Conservation (phyloP, 2,329 filamentous ascomycete genomes). For the Domatiomyces globalis region DNA sequence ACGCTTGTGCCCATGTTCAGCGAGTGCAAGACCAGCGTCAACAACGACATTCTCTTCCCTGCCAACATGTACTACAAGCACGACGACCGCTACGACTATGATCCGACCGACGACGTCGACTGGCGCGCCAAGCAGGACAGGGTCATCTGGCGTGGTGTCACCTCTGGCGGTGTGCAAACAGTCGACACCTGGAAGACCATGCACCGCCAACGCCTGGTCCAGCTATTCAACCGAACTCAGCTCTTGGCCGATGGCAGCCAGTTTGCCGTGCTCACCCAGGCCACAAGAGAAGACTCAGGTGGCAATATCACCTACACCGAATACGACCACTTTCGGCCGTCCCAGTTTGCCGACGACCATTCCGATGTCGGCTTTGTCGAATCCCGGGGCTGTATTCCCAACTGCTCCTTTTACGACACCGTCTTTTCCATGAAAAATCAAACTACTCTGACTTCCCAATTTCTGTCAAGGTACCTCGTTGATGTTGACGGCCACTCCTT, state of each 20-base stretch:
- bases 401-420: constrained; percentile 26
- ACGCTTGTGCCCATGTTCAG: constrained; percentile 52
- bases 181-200: constrained; percentile 25
- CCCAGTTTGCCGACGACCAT: constrained; percentile 22
- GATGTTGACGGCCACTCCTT: constrained; percentile 30
- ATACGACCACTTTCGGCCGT: constrained; percentile 19
- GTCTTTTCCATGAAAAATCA: constrained; percentile 19
- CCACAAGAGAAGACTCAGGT: neutral
- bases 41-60: constrained; percentile 57
- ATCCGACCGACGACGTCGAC: constrained; percentile 38
- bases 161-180: constrained; percentile 46
- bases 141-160: constrained; percentile 51
- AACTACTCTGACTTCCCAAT: constrained; percentile 23
- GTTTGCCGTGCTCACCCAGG: constrained; percentile 21
- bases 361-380: constrained; percentile 28
- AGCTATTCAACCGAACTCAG: constrained; percentile 24
- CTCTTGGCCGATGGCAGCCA: constrained; percentile 14
- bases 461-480: constrained; percentile 25
- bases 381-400: constrained; percentile 25
- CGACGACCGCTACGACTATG: constrained; percentile 46
- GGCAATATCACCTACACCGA: constrained; percentile 18
- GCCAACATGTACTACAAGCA: constrained; percentile 52
- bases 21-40: constrained; percentile 53
- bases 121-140: constrained; percentile 45
- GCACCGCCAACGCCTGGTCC: constrained; percentile 28